A percentile compares a stretch with the other conserved stretches of the same genome.
Evolutionary conservation across 192 early-diverging fungal species (phyloP).

Genomic region (Dissophora ornata): DNA sequence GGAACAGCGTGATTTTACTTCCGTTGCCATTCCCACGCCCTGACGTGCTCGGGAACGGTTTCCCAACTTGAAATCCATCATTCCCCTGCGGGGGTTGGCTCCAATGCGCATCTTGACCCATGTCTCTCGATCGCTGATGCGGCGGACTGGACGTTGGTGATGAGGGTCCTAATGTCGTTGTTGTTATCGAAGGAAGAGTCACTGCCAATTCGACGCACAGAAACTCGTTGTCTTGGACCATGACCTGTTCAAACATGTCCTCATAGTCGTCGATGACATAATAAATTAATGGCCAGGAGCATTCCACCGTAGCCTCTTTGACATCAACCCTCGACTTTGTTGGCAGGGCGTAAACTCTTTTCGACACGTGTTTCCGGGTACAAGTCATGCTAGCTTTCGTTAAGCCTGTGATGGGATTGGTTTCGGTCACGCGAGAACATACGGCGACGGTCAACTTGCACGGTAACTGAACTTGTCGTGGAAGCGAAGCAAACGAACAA

Average conservation of each 20-base stretch:
- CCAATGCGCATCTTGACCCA: conserved; percentile 18
- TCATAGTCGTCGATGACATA: conserved; percentile 95
- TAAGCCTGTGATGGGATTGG: conserved; percentile 25
- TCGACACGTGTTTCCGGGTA: conserved; percentile 76
- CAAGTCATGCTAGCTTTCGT: conserved; percentile 76
- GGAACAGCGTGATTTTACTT: conserved; percentile 84
- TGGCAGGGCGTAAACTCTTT: conserved; percentile 87
- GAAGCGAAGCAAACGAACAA: background rate
- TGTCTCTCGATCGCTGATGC: conserved; percentile 3
- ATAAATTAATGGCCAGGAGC: conserved; percentile 91
- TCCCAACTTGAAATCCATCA: conserved; percentile 28
- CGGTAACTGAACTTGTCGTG: conserved; percentile 60
- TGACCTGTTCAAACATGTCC: conserved; percentile 88
- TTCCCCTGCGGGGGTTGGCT: conserved; percentile 9
- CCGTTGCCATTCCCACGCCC: conserved; percentile 59
- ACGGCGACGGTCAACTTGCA: conserved; percentile 93
- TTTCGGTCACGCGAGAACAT: conserved; percentile 67
- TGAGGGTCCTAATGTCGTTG: conserved; percentile 53
- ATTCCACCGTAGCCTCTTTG: conserved; percentile 89
- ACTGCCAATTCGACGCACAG: conserved; percentile 91
- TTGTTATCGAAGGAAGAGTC: conserved; percentile 67
- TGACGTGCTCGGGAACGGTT: conserved; percentile 39
- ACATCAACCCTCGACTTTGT: conserved; percentile 93
- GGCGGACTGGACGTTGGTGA: conserved; percentile 35
- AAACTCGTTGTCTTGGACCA: conserved; percentile 87